These are phyloP conservation scores for Verticillium klebahnii DNA, from an alignment of 2,329 filamentous ascomycete genomes.

Conservation along the genomic window DNA sequence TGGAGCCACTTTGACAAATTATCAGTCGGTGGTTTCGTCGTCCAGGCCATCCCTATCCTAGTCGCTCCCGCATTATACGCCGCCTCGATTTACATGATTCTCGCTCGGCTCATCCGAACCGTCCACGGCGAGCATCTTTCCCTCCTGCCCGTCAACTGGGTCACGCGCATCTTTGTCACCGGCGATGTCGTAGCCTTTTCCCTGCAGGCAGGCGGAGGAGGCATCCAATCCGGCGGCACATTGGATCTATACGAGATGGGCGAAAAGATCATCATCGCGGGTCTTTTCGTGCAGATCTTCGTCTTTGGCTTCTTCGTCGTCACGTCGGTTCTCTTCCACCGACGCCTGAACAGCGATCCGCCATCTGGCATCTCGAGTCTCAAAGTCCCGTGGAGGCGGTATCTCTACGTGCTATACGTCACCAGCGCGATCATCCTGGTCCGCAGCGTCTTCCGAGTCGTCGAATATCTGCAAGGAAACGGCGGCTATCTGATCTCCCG, in stretches of 20 bases:
- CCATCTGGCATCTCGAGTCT: slow-evolving; percentile 8
- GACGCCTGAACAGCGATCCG: slow-evolving; percentile 18
- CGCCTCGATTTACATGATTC: slow-evolving; percentile 16
- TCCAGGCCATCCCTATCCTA: slow-evolving; percentile 19
- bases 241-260: slow-evolving; percentile 25
- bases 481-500: slow-evolving; percentile 42
- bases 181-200: slow-evolving; percentile 40
- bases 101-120: slow-evolving; percentile 25
- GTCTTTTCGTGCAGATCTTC: slow-evolving; percentile 52
- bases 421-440: slow-evolving; percentile 44
- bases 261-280: slow-evolving; percentile 50
- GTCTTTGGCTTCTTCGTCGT: slow-evolving; percentile 52
- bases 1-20: slow-evolving; percentile 4
- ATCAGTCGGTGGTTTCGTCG: slow-evolving; percentile 13
- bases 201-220: slow-evolving; percentile 33
- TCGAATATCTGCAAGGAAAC: slow-evolving; percentile 52
- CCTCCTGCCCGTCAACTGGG: slow-evolving; percentile 19
- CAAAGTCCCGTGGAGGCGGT: slow-evolving; percentile 21
- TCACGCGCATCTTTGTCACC: slow-evolving; percentile 42
- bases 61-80: slow-evolving; percentile 12
- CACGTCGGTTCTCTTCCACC: slow-evolving; percentile 44
- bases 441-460: slow-evolving; percentile 52
- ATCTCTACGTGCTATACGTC: slow-evolving; percentile 45
- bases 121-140: slow-evolving; percentile 15
- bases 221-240: slow-evolving; percentile 17